These are phyloP conservation scores for Hyphopichia wangnamkhiaoensis DNA, from an alignment of 1,139 yeast species.

Conservation along the genomic window DNA sequence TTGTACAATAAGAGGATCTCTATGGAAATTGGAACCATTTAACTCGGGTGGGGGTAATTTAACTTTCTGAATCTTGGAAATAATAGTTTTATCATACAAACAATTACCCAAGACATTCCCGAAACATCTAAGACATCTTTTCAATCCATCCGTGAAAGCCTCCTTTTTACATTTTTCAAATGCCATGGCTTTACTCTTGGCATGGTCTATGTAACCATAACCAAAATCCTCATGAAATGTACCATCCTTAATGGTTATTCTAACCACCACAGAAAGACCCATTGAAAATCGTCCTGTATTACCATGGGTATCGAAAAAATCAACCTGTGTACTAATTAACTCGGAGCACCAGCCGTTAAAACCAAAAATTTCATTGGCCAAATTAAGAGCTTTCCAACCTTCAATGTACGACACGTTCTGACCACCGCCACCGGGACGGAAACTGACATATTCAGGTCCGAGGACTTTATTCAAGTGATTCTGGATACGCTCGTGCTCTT, in stretches of 20 bases:
- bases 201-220: slow-evolving; percentile 76
- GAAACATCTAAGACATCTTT: slow-evolving; percentile 73
- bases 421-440: slow-evolving; percentile 78
- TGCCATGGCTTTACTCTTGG: slow-evolving; percentile 68
- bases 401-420: slow-evolving; percentile 69
- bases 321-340: slow-evolving; percentile 64
- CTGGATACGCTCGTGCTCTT: slow-evolving; percentile 43
- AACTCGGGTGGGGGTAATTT: slow-evolving; percentile 55
- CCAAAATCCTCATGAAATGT: slow-evolving; percentile 81
- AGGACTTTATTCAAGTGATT: slow-evolving; percentile 56
- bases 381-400: slow-evolving; percentile 78
- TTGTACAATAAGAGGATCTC: slow-evolving; percentile 38
- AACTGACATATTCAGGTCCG: slow-evolving; percentile 90
- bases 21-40: slow-evolving; percentile 44
- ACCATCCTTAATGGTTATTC: slow-evolving; percentile 74
- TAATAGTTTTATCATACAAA: slow-evolving; percentile 67
- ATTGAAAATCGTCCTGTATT: slow-evolving; percentile 55
- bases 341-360: slow-evolving; percentile 83
- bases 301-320: slow-evolving; percentile 64
- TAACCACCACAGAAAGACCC: slow-evolving; percentile 70
- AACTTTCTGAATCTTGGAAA: slow-evolving; percentile 56
- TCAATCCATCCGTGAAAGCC: slow-evolving; percentile 79
- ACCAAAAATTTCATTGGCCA: slow-evolving; percentile 81
- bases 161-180: slow-evolving; percentile 82
- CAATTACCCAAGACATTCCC: slow-evolving; percentile 83